Conservation (phyloP, 768 basidiomycete genomes). For the Cystobasidium ongulense region DNA sequence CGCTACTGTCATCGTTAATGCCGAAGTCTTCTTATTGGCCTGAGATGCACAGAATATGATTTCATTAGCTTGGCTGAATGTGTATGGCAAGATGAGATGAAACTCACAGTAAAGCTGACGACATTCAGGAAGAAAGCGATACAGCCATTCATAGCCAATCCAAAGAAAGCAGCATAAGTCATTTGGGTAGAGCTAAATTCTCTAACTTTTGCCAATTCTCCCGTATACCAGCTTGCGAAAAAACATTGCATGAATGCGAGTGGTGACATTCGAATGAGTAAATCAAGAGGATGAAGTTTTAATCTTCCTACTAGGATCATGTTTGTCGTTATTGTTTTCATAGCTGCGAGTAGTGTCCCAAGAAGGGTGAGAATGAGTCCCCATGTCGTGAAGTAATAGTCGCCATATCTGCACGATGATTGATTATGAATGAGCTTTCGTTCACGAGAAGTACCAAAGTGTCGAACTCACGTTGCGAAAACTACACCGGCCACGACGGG, state of each 20-base stretch:
- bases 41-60: not conserved
- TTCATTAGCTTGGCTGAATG: not conserved
- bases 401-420: conserved; percentile 62
- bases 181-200: conserved; percentile 51
- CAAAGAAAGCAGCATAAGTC: conserved; percentile 50
- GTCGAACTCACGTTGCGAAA: conserved; percentile 57
- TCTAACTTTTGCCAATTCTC: conserved; percentile 64
- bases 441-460: not conserved
- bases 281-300: conserved; percentile 66
- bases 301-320: conserved; percentile 50
- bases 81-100: not conserved
- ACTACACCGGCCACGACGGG: conserved; percentile 86
- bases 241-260: conserved; percentile 83
- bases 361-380: conserved; percentile 81
- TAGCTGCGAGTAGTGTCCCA: conserved; percentile 80
- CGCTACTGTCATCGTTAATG: conserved; percentile 83
- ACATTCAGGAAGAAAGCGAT: conserved; percentile 91
- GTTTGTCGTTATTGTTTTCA: conserved; percentile 89
- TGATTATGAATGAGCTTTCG: not conserved
- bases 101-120: conserved; percentile 64
- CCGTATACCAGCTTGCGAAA: conserved; percentile 64
- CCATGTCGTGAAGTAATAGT: conserved; percentile 79
- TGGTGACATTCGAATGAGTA: conserved; percentile 81
- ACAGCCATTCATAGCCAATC: conserved; percentile 65
- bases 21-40: conserved; percentile 85